These are phyloP conservation scores for Geoglossum glabrum DNA, from an alignment of 495 filamentous ascomycete genomes.

Conservation along the genomic window DNA sequence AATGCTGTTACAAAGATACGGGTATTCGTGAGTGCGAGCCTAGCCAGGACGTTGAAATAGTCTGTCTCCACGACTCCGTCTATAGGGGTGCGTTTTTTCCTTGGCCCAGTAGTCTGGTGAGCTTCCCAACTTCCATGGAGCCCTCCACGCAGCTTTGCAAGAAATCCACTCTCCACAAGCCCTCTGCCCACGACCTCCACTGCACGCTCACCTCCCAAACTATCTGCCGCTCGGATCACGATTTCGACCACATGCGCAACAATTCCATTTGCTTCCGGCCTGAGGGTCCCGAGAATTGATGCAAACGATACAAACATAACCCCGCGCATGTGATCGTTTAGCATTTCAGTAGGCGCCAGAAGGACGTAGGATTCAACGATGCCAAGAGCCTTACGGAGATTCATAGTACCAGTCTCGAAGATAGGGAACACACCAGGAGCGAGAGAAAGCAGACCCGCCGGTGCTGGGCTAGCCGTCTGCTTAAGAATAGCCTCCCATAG, in stretches of 20 bases:
- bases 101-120: conserved; percentile 58
- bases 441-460: conserved; percentile 44
- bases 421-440: conserved; percentile 47
- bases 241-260: conserved; percentile 49
- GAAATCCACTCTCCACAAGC: conserved; percentile 45
- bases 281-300: conserved; percentile 35
- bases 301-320: conserved; percentile 37
- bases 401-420: conserved; percentile 48
- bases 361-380: conserved; percentile 65
- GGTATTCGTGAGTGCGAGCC: conserved; percentile 52
- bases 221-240: conserved; percentile 47
- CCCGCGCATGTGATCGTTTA: conserved; percentile 40
- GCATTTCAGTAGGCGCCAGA: conserved; percentile 54
- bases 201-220: conserved; percentile 43
- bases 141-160: conserved; percentile 44
- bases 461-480: conserved; percentile 45
- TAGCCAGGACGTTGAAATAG: conserved; percentile 66
- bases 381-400: conserved; percentile 43
- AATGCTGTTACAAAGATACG: conserved; percentile 41
- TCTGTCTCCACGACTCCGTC: conserved; percentile 55
- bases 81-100: conserved; percentile 37
- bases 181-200: conserved; percentile 44
- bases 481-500: conserved; percentile 62
- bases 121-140: conserved; percentile 51
- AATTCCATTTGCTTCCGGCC: conserved; percentile 41